Base-by-base conservation (phyloP, 768 basidiomycete genomes). In the Hydnomerulius pinastri region DNA sequence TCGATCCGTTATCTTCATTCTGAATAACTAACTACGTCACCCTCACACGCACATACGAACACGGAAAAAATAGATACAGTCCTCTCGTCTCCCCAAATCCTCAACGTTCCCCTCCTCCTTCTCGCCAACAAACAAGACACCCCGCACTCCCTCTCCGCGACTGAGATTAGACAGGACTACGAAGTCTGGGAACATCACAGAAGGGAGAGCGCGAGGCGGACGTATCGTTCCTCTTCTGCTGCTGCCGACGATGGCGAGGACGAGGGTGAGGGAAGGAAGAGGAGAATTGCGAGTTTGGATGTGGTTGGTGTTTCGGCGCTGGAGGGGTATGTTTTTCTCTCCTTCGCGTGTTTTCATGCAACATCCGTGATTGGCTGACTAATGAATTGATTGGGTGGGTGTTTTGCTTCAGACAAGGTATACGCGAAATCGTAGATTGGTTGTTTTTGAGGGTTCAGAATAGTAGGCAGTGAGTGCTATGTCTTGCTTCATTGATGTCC, bases 71-170 rank as follows among this genome's bases (percentile, higher is more conserved):
- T 69, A 85, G 93, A 97, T 60, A 77, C 82, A 7, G 93, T 98
- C 6, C 81, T 97, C 13, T 90, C 89, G 13, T 84, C 90, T 1
- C 94, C 92, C 0, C 87, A 92, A 59, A 93, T 95, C 25, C 83
- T 98, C 21, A 87, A 87, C 43, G 81, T 98, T 1, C 97, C 96
- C 0, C 78, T 97, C 2, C 77, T 99, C 6, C 82, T 99, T 9
- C 79, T 98, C 15, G 97, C 95, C 23, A 98, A 98, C 73, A 98
- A 99, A 67, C 96, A 98, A 67, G 97, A 98, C 58, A 82, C 79
- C 3, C 85, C 87, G 0, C 69, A 75, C 15, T 87, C 87, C 57
- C 75, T 98, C 27, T 88, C 91, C 0, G 90, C 94, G 0, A 86
- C 92, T 43, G 92, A 98, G 54, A 94, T 99, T 41, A 74, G 94